Evolutionary conservation across 1,139 yeast species (phyloP).

Genomic region (Zygotorulaspora mrakii): DNA sequence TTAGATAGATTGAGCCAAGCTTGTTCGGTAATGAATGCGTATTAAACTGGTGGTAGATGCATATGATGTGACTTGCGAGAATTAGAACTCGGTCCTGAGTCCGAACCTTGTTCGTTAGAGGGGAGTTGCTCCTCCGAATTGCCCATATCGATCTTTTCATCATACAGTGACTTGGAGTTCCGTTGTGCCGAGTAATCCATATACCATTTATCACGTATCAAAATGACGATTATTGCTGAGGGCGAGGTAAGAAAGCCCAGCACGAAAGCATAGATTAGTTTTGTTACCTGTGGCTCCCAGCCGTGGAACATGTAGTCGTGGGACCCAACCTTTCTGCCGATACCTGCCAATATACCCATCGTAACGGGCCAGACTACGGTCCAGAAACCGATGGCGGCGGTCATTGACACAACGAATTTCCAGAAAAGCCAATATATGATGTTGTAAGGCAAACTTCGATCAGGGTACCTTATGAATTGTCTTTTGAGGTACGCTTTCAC

Average conservation of each 20-base stretch:
- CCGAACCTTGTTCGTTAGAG: too few relatives aligned
- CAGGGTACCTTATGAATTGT: constrained; percentile 16
- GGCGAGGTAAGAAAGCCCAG: constrained; percentile 23
- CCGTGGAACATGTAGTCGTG: constrained; percentile 24
- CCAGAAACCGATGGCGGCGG: constrained; percentile 19
- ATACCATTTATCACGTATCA: constrained; percentile 22
- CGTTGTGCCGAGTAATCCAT: constrained; percentile 4
- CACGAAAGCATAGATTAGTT: constrained; percentile 24
- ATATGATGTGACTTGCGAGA: not conserved
- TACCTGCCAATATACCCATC: constrained; percentile 28
- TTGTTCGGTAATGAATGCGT: too few relatives aligned
- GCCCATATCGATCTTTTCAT: constrained; percentile 2
- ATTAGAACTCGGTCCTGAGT: not conserved
- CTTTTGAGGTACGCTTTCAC: constrained; percentile 12
- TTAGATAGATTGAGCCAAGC: too few relatives aligned
- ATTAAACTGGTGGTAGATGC: too few relatives aligned
- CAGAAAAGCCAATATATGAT: constrained; percentile 19
- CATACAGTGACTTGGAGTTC: not conserved
- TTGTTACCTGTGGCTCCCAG: constrained; percentile 26
- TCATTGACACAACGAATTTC: constrained; percentile 21
- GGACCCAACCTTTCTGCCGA: constrained; percentile 17
- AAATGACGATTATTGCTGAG: constrained; percentile 18
- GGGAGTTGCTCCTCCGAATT: not conserved
- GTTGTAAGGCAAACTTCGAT: constrained; percentile 15
- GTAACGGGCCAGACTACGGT: constrained; percentile 28